Evolutionary conservation across 192 early-diverging fungal genomes (phyloP).

Genomic region (Rhizoclosmatium sp.): DNA sequence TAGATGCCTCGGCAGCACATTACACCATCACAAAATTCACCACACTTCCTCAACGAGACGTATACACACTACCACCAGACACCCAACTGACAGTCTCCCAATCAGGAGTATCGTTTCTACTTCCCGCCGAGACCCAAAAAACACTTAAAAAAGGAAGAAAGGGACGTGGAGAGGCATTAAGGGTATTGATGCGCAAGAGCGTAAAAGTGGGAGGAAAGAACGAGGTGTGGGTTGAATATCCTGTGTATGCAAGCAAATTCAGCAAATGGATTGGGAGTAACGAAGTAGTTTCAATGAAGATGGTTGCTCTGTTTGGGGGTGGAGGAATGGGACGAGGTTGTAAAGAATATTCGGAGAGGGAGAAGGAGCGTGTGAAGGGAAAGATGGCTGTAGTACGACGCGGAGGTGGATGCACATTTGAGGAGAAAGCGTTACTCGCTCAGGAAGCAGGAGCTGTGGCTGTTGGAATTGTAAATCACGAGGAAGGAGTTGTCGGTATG

Average conservation of each 20-base stretch:
- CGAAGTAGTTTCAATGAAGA: neutral
- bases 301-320: neutral
- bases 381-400: slow-evolving; percentile 39
- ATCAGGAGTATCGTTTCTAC: too few species aligned
- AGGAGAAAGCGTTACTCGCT: slow-evolving; percentile 47
- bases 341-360: slow-evolving; percentile 15
- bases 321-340: neutral
- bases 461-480: slow-evolving; percentile 42
- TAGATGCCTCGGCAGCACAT: slow-evolving; percentile 4
- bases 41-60: neutral
- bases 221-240: neutral
- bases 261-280: neutral
- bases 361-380: neutral
- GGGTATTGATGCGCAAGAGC: too few species aligned
- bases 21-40: slow-evolving; percentile 14
- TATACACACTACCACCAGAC: too few species aligned
- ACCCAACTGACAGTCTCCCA: too few species aligned
- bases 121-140: too few species aligned
- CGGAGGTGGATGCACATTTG: slow-evolving; percentile 54
- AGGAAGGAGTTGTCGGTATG: slow-evolving; percentile 45
- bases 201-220: neutral
- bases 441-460: slow-evolving; percentile 49
- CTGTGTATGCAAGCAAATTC: neutral
- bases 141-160: too few species aligned
- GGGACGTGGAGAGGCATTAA: too few species aligned